Evolutionary conservation across 2,329 filamentous ascomycete genomes (phyloP).

Genomic region (Cercospora sesami): DNA sequence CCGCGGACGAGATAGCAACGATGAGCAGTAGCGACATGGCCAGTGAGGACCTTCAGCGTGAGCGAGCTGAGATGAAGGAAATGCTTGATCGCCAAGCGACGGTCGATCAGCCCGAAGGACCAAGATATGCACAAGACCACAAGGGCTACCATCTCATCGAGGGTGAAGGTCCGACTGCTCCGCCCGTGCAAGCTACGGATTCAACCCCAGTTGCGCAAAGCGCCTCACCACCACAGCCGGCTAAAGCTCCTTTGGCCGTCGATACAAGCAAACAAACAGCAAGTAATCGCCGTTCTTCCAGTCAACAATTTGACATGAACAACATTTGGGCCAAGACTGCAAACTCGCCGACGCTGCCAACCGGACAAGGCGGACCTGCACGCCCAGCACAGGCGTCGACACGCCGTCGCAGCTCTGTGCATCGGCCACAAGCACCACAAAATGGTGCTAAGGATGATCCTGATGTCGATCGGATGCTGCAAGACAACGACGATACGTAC

Average conservation of each 20-base stretch:
- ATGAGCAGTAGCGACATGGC: conserved; percentile 92
- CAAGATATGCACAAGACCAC: conserved; percentile 83
- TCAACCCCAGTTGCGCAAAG: conserved; percentile 12
- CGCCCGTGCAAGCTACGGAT: conserved; percentile 8
- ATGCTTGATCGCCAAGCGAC: conserved; percentile 81
- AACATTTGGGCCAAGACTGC: conserved; percentile 77
- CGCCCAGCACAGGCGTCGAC: conserved; percentile 49
- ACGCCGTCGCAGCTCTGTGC: conserved; percentile 42
- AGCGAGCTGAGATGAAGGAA: conserved; percentile 75
- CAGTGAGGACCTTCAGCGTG: conserved; percentile 79
- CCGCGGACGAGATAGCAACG: conserved; percentile 73
- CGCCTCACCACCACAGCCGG: conserved; percentile 36
- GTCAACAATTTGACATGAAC: conserved; percentile 70
- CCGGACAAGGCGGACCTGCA: conserved; percentile 38
- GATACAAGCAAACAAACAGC: conserved; percentile 23
- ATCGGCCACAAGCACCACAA: conserved; percentile 32
- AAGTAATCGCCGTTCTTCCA: conserved; percentile 39
- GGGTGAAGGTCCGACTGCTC: conserved; percentile 53
- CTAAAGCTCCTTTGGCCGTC: conserved; percentile 23
- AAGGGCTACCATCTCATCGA: conserved; percentile 93
- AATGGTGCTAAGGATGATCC: conserved; percentile 70
- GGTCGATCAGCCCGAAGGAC: conserved; percentile 68
- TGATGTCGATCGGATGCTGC: conserved; percentile 84
- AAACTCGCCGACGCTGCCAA: conserved; percentile 28
- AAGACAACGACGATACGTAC: conserved; percentile 79